phyloP scores from a whole-genome alignment of 805 yeast species.

The Blastobotrys terrestris region DNA sequence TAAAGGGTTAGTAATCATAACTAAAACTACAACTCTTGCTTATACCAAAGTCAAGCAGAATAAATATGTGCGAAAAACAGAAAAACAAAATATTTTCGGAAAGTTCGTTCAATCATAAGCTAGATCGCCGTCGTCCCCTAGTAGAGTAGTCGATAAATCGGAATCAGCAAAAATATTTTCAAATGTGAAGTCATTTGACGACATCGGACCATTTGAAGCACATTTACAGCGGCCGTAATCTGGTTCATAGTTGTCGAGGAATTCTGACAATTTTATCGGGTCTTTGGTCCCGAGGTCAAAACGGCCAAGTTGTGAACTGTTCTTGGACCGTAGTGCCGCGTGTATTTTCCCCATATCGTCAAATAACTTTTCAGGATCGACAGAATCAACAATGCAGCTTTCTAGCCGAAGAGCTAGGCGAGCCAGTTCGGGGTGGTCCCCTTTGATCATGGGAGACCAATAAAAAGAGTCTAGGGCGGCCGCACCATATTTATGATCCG shows the following conservation, averaged over 20 bases:
- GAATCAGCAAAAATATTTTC: background rate
- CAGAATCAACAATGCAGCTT: background rate
- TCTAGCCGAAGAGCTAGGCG: conserved; percentile 4
- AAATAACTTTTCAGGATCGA: conserved; percentile 2
- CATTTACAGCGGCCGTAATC: background rate
- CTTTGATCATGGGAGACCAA: conserved; percentile 2
- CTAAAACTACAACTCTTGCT: no score
- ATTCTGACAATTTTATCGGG: background rate
- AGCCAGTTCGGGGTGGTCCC: conserved; percentile 1
- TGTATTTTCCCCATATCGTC: conserved; percentile 2
- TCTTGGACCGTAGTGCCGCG: conserved; percentile 1
- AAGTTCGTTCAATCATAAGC: no score
- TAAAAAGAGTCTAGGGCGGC: background rate
- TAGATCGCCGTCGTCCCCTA: background rate
- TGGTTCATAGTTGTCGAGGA: background rate
- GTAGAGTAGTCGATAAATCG: background rate
- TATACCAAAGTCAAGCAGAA: no score
- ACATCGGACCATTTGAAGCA: background rate
- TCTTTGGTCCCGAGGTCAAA: background rate
- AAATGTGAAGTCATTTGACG: background rate
- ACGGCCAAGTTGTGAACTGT: background rate
- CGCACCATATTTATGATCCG: background rate
- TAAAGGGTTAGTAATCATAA: no score
- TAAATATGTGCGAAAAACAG: no score
- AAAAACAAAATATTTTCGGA: no score